Percentiles rank a stretch among this genome's conserved stretches.
Evolutionary conservation across 192 early-diverging fungal species (phyloP).

Genomic region (Rhizophagus prolifer): DNA sequence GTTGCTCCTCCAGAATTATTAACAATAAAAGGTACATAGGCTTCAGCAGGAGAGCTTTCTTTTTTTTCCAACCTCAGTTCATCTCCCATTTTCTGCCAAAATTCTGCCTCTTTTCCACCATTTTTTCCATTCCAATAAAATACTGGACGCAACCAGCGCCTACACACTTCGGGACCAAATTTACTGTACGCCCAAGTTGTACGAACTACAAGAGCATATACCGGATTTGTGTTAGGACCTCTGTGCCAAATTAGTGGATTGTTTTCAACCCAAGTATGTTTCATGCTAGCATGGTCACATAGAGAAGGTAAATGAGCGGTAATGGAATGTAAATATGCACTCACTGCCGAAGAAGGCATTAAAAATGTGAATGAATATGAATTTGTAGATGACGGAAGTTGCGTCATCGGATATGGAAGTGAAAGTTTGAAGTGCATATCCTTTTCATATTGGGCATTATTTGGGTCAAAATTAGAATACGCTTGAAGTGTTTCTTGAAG

Average conservation of each 20-base stretch:
- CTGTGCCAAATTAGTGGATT: conserved; percentile 56
- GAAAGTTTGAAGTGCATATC: conserved; percentile 35
- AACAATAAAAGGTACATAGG: conserved; percentile 43
- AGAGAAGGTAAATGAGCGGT: conserved; percentile 44
- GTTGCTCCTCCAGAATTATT: not conserved
- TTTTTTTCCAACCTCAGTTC: conserved; percentile 49
- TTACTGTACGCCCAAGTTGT: conserved; percentile 48
- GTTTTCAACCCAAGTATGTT: conserved; percentile 30
- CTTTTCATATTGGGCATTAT: conserved; percentile 7
- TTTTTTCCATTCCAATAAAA: conserved; percentile 65
- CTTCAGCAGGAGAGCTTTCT: conserved; percentile 57
- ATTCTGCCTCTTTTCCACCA: conserved; percentile 34
- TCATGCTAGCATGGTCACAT: conserved; percentile 45
- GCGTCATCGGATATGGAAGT: conserved; percentile 8
- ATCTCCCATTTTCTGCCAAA: conserved; percentile 33
- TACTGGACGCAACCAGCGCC: conserved; percentile 48
- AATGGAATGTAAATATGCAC: conserved; percentile 36
- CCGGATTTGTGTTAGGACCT: conserved; percentile 60
- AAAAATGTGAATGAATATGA: conserved; percentile 49
- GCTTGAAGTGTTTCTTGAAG: conserved; percentile 40
- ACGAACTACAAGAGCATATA: conserved; percentile 55
- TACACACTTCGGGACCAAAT: conserved; percentile 42
- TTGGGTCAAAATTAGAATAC: conserved; percentile 37
- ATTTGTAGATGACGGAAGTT: conserved; percentile 2
- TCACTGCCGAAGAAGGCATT: conserved; percentile 45